Percentiles rank a stretch among this genome's conserved stretches.
Evolutionary conservation across 495 filamentous ascomycete species (phyloP).

Genomic region (Gamarada debralockiae): DNA sequence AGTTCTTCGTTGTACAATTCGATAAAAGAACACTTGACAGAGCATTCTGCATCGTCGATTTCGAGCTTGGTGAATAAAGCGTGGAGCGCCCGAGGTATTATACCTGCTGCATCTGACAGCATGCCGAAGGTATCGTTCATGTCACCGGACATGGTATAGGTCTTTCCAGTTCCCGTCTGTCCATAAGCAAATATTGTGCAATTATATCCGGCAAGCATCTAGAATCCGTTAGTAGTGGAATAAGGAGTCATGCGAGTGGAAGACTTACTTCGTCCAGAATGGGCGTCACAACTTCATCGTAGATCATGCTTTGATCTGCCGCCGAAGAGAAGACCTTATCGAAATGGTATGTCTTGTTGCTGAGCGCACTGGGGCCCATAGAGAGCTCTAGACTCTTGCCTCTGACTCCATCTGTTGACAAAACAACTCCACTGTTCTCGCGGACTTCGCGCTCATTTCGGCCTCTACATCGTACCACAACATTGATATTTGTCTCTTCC

Average conservation of each 20-base stretch:
- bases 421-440: constrained; percentile 89
- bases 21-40: constrained; percentile 97
- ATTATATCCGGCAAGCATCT: constrained; percentile 97
- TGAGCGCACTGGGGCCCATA: constrained; percentile 87
- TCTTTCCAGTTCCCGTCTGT: constrained; percentile 96
- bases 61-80: constrained; percentile 82
- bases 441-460: constrained; percentile 86
- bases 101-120: constrained; percentile 86
- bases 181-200: constrained; percentile 99
- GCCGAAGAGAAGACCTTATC: constrained; percentile 96
- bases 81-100: constrained; percentile 86
- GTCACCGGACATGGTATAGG: constrained; percentile 98
- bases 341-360: constrained; percentile 95
- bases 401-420: constrained; percentile 80
- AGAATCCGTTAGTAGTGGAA: neutral
- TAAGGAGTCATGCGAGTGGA: no score
- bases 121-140: constrained; percentile 84
- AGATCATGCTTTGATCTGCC: constrained; percentile 88
- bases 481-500: constrained; percentile 94
- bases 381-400: constrained; percentile 80
- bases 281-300: constrained; percentile 88
- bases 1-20: constrained; percentile 98
- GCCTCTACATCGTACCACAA: constrained; percentile 91
- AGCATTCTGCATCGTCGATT: constrained; percentile 71
- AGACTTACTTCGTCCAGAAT: constrained; percentile 80